Conservation (phyloP, 495 filamentous ascomycete genomes). For the Tuber calosporum region DNA sequence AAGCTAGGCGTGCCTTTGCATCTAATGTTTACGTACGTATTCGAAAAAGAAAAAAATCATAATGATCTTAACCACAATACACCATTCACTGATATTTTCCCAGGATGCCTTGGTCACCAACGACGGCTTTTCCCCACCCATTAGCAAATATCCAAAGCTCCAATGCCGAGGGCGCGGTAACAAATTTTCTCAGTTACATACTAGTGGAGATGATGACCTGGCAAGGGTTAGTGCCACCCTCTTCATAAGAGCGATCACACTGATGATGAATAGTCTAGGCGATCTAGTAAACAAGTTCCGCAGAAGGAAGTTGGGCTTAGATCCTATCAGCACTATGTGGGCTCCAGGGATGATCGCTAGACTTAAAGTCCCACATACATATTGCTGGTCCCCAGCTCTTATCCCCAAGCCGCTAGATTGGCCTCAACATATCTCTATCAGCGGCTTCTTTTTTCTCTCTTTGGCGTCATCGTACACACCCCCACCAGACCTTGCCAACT, state of each 20-base stretch:
- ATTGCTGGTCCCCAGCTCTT: slow-evolving; percentile 56
- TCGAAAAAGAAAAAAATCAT: slow-evolving; percentile 17
- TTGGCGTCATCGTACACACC: slow-evolving; percentile 55
- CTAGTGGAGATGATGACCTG: slow-evolving; percentile 63
- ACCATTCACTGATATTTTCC: slow-evolving; percentile 60
- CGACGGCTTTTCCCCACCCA: slow-evolving; percentile 63
- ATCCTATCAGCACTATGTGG: slow-evolving; percentile 57
- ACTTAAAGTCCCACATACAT: slow-evolving; percentile 60
- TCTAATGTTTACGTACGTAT: slow-evolving; percentile 53
- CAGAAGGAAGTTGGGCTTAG: slow-evolving; percentile 53
- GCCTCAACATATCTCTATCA: slow-evolving; percentile 55
- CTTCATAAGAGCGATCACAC: slow-evolving; percentile 48
- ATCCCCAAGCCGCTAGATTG: slow-evolving; percentile 62
- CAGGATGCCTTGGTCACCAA: slow-evolving; percentile 65
- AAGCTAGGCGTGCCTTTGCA: slow-evolving; percentile 58
- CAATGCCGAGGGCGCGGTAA: slow-evolving; percentile 55
- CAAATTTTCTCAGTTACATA: slow-evolving; percentile 68
- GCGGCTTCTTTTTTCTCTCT: slow-evolving; percentile 60
- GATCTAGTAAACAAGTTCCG: slow-evolving; percentile 61
- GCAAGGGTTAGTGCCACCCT: slow-evolving; percentile 50
- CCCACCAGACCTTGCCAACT: slow-evolving; percentile 50
- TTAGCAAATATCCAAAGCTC: slow-evolving; percentile 60
- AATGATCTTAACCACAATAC: slow-evolving; percentile 48
- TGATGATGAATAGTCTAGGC: slow-evolving; percentile 58
- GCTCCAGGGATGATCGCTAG: slow-evolving; percentile 57